phyloP scores from a whole-genome alignment of 305 asterid genomes.

The Ilex paraguariensis region DNA sequence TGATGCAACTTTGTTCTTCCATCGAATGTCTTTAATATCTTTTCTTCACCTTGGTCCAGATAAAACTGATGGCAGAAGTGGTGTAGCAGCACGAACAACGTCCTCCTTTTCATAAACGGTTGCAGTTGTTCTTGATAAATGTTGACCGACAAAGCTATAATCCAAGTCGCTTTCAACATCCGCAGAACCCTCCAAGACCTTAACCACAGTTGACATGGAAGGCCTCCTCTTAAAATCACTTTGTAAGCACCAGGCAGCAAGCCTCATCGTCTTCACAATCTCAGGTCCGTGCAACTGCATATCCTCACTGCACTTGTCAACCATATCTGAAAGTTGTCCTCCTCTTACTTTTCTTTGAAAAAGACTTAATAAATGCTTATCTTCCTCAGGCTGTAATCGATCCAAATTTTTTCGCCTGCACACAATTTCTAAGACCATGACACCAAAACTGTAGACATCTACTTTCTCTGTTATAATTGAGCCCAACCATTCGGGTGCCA shows the following conservation, averaged over 20 bases:
- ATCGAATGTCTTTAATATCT: too few relatives aligned
- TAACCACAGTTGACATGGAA: neutral
- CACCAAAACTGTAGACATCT: constrained; percentile 20
- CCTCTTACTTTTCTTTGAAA: neutral
- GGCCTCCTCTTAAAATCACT: neutral
- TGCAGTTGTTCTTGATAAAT: too few relatives aligned
- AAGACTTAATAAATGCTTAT: neutral
- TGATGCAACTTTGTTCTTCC: too few relatives aligned
- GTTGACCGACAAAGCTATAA: too few relatives aligned
- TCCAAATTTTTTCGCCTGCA: constrained; percentile 21
- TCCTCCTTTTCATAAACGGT: too few relatives aligned
- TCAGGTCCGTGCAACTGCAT: neutral
- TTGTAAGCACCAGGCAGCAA: neutral
- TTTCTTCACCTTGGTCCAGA: too few relatives aligned
- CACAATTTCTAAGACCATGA: constrained; percentile 11
- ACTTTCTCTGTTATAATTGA: constrained; percentile 15
- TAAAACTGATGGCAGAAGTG: too few relatives aligned
- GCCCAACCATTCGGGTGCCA: constrained; percentile 22
- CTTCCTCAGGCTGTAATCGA: neutral
- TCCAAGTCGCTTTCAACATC: too few relatives aligned
- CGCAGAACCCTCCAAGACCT: neutral
- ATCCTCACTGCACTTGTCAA: neutral
- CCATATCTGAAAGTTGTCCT: neutral
- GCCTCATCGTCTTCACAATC: neutral
- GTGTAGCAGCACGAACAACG: too few relatives aligned